A percentile compares a stretch with the other conserved stretches of the same genome.
Evolutionary conservation across 169 alveolate genomes (phyloP).

Genomic region (Plasmodium relictum): DNA sequence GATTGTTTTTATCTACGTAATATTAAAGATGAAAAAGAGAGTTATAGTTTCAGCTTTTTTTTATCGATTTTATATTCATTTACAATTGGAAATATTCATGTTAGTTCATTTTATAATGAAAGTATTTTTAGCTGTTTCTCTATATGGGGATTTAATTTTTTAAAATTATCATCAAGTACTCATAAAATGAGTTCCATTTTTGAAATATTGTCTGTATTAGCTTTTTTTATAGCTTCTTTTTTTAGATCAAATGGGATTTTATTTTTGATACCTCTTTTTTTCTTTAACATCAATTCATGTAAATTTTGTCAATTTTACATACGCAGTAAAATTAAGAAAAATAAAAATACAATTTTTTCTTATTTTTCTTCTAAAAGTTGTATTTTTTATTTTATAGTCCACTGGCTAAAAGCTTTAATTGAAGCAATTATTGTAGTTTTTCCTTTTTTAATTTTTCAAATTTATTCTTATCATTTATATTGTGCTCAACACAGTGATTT

Average conservation of each 20-base stretch:
- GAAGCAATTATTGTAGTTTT: slow-evolving; percentile 79
- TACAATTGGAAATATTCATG: slow-evolving; percentile 56
- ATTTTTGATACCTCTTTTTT: slow-evolving; percentile 82
- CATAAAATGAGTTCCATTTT: slow-evolving; percentile 7
- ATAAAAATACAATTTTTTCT: neutral
- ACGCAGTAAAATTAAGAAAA: neutral
- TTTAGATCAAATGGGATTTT: slow-evolving; percentile 84
- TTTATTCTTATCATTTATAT: slow-evolving; percentile 79
- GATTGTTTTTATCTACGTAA: slow-evolving; percentile 21
- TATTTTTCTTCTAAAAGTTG: slow-evolving; percentile 12
- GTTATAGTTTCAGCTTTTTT: slow-evolving; percentile 28
- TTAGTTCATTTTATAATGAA: slow-evolving; percentile 62
- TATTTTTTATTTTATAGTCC: slow-evolving; percentile 35
- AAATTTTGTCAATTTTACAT: slow-evolving; percentile 31
- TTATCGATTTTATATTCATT: slow-evolving; percentile 24
- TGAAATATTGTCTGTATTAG: slow-evolving; percentile 47
- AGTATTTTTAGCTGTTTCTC: slow-evolving; percentile 74
- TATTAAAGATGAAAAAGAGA: slow-evolving; percentile 15
- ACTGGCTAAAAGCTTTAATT: slow-evolving; percentile 79
- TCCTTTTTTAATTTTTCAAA: slow-evolving; percentile 81
- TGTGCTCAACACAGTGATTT: slow-evolving; percentile 53
- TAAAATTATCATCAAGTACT: slow-evolving; percentile 21
- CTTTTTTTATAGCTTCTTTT: slow-evolving; percentile 34
- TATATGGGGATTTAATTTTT: slow-evolving; percentile 77
- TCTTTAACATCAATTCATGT: slow-evolving; percentile 78